Evolutionary conservation across 2,329 filamentous ascomycete genomes (phyloP).

Genomic region (Dactylonectria macrodidyma): DNA sequence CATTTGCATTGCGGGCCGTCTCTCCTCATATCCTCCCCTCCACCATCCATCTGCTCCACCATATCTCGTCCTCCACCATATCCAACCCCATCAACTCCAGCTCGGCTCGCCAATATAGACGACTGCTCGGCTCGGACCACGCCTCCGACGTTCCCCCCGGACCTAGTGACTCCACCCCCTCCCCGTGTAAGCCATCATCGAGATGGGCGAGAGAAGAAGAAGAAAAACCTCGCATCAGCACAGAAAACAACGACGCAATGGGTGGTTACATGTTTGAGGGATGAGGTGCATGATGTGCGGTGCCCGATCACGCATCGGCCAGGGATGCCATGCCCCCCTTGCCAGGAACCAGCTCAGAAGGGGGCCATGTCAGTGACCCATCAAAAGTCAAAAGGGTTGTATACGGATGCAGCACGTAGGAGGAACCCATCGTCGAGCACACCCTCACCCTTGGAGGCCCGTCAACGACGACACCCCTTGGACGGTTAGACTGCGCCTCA

Average conservation of each 20-base stretch:
- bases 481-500: background rate
- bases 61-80: no score
- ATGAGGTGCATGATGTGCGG: conserved; percentile 13
- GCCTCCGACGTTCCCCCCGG: background rate
- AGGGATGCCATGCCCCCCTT: conserved; percentile 16
- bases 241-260: background rate
- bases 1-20: conserved; percentile 35
- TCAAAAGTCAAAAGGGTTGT: background rate
- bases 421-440: background rate
- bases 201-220: background rate
- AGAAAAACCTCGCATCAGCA: conserved; percentile 1
- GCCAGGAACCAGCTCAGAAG: conserved; percentile 18
- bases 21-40: conserved; percentile 2
- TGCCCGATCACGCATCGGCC: conserved; percentile 14
- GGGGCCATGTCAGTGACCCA: conserved; percentile 17
- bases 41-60: no score
- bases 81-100: background rate
- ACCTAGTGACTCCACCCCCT: background rate
- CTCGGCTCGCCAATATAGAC: conserved; percentile 23
- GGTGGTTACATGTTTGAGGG: background rate
- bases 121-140: conserved; percentile 25
- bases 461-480: no score
- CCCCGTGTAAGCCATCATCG: conserved; percentile 1
- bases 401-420: background rate
- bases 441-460: background rate